Conservation (phyloP, 352 stramenopile genomes). For the Phytophthora europaea region DNA sequence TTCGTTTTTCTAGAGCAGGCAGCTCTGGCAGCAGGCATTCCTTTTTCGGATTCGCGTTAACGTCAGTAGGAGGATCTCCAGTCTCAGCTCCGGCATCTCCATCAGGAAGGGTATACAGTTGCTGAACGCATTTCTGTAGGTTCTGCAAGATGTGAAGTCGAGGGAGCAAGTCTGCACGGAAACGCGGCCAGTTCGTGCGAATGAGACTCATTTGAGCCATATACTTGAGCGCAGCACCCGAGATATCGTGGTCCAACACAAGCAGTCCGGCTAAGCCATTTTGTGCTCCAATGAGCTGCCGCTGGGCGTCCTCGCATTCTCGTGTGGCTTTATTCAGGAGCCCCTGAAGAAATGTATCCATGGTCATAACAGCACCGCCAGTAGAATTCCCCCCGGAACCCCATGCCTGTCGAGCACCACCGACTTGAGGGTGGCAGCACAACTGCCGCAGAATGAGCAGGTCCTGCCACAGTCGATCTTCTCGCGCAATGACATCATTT, state of each 20-base stretch:
- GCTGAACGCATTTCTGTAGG: slow-evolving; percentile 45
- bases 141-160: slow-evolving; percentile 79
- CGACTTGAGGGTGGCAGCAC: slow-evolving; percentile 94
- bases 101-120: slow-evolving; percentile 20
- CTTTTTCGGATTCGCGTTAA: slow-evolving; percentile 44
- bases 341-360: slow-evolving; percentile 82
- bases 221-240: slow-evolving; percentile 64
- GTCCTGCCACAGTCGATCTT: slow-evolving; percentile 65
- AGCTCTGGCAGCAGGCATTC: slow-evolving; percentile 59
- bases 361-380: slow-evolving; percentile 64
- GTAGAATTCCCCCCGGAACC: slow-evolving; percentile 16
- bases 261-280: slow-evolving; percentile 77
- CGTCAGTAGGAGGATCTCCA: background rate
- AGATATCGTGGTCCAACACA: slow-evolving; percentile 41
- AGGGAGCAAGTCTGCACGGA: slow-evolving; percentile 76
- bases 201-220: slow-evolving; percentile 56
- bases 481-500: slow-evolving; percentile 43
- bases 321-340: slow-evolving; percentile 70
- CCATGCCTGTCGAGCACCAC: slow-evolving; percentile 42
- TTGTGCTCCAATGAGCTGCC: slow-evolving; percentile 74
- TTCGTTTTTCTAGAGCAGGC: slow-evolving; percentile 34
- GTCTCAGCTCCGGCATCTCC: background rate
- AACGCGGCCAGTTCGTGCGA: slow-evolving; percentile 63
- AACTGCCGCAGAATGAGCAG: slow-evolving; percentile 90
- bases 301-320: slow-evolving; percentile 89